phyloP scores from a whole-genome alignment of 1,284 basidiomycete genomes.

The Tilletia setariae region DNA sequence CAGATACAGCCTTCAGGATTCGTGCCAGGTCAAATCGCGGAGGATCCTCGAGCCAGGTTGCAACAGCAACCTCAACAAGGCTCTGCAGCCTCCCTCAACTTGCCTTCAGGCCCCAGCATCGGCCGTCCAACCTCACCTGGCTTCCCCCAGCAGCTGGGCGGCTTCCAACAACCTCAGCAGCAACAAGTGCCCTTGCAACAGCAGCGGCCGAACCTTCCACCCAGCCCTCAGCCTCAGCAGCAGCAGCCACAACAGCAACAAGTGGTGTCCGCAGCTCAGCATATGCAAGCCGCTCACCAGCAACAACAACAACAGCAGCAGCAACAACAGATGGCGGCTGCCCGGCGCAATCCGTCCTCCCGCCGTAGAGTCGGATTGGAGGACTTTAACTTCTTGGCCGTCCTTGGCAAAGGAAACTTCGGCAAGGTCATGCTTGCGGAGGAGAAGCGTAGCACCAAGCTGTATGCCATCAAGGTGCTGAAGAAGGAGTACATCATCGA shows the following conservation, averaged over 20 bases:
- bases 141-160: constrained; percentile 22
- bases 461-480: constrained; percentile 99
- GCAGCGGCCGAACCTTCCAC: constrained; percentile 24
- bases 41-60: constrained; percentile 6
- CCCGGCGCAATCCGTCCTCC: constrained; percentile 30
- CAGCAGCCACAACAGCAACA: constrained; percentile 31
- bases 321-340: constrained; percentile 7
- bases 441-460: constrained; percentile 81
- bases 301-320: background rate
- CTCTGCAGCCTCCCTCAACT: background rate
- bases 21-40: background rate
- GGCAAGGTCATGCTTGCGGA: constrained; percentile 99
- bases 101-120: background rate
- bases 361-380: constrained; percentile 90
- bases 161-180: constrained; percentile 19
- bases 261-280: background rate
- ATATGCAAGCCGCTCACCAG: constrained; percentile 11
- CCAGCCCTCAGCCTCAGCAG: constrained; percentile 16
- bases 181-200: constrained; percentile 16
- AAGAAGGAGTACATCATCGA: constrained; percentile 99
- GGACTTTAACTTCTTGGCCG: constrained; percentile 98
- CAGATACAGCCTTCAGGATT: background rate
- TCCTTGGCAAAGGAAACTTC: constrained; percentile 98
- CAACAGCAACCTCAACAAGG: constrained; percentile 11
- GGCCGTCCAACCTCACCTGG: background rate